These are phyloP conservation scores for Fusarium napiforme DNA, from an alignment of 2,329 filamentous ascomycete genomes.

Conservation along the genomic window DNA sequence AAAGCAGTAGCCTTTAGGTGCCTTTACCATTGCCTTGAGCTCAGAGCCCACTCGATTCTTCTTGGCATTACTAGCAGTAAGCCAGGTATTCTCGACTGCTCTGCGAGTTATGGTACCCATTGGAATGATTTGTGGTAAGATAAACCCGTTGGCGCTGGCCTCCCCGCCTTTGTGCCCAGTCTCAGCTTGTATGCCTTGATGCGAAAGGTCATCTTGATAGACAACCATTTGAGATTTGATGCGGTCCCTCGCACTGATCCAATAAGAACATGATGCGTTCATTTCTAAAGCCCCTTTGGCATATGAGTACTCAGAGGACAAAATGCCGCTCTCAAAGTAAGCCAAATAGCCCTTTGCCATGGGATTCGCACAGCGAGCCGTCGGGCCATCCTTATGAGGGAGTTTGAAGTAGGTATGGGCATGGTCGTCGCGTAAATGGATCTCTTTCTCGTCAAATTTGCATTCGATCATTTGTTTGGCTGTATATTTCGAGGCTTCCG, in stretches of 20 bases:
- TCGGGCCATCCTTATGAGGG: conserved; percentile 93
- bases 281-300: conserved; percentile 96
- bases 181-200: background rate
- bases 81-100: conserved; percentile 97
- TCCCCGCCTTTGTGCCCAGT: conserved; percentile 13
- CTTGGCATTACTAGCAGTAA: conserved; percentile 97
- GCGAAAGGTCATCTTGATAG: conserved; percentile 72
- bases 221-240: conserved; percentile 97
- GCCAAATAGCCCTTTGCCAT: conserved; percentile 90
- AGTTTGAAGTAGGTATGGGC: conserved; percentile 85
- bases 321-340: conserved; percentile 89
- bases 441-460: conserved; percentile 81
- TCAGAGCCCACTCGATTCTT: conserved; percentile 95
- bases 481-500: conserved; percentile 71
- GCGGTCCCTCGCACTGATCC: conserved; percentile 94
- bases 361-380: conserved; percentile 84
- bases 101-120: conserved; percentile 98
- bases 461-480: conserved; percentile 78
- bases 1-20: conserved; percentile 89
- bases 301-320: conserved; percentile 88
- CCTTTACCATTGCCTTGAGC: conserved; percentile 94
- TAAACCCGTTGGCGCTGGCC: conserved; percentile 70
- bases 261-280: conserved; percentile 99
- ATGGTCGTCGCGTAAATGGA: conserved; percentile 71
- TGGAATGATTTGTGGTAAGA: conserved; percentile 93